Percentiles rank a stretch among this genome's conserved stretches.
Conservation (phyloP, 176 grass and related monocot genomes). For the Oryza brachyantha region DNA sequence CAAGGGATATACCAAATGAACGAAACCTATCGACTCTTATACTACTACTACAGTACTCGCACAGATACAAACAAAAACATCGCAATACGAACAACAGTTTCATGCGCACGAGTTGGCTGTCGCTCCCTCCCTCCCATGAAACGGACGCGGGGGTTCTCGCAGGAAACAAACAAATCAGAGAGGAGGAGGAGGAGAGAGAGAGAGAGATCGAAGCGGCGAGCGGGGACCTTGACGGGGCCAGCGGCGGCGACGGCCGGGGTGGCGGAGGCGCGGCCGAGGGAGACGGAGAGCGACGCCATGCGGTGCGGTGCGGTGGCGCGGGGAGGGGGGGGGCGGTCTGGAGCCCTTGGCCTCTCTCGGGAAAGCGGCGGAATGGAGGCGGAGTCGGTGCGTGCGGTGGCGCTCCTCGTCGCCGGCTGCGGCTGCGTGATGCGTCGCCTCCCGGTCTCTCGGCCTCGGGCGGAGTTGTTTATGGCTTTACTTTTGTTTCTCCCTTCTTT, state of each 20-base stretch:
- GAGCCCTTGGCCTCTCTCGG: background rate
- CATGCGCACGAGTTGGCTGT: background rate
- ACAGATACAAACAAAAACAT: background rate
- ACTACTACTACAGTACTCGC: background rate
- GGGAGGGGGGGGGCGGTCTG: conserved; percentile 19
- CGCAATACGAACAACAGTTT: background rate
- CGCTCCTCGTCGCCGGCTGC: background rate
- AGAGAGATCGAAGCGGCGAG: background rate
- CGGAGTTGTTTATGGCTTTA: conserved; percentile 46
- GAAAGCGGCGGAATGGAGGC: background rate
- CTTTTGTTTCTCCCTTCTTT: background rate
- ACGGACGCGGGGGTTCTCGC: background rate
- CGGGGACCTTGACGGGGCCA: conserved; percentile 42
- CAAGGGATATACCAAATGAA: background rate
- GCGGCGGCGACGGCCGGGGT: conserved; percentile 13
- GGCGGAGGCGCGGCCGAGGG: conserved; percentile 47
- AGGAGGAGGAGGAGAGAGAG: too few relatives aligned
- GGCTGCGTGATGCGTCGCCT: background rate
- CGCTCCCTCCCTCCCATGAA: background rate
- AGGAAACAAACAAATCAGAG: background rate
- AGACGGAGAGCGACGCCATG: conserved; percentile 54
- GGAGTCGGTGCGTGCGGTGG: background rate
- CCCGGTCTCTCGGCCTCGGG: background rate
- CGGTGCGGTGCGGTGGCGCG: conserved; percentile 26
- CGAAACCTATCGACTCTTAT: background rate